Percentiles rank a stretch among this genome's conserved stretches.
These are phyloP conservation scores for Crithidia expoeki DNA, from an alignment of 208 protist genomes.

Conservation along the genomic window DNA sequence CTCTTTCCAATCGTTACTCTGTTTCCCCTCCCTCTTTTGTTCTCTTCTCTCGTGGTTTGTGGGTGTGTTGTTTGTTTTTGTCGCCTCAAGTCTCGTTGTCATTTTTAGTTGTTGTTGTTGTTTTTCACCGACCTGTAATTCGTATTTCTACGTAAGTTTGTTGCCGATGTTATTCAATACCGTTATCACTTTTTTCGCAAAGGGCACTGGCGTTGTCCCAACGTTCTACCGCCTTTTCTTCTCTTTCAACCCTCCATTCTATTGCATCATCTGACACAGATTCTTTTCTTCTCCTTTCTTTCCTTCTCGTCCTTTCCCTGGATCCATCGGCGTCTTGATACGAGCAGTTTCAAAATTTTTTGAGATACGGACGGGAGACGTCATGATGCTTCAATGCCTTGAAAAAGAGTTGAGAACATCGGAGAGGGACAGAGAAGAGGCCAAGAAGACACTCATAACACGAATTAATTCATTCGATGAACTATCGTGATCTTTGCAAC, in stretches of 20 bases:
- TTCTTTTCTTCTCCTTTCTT: constrained; percentile 14
- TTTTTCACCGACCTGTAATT: neutral
- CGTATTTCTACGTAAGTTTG: neutral
- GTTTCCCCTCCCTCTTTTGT: constrained; percentile 1
- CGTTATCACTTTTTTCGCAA: neutral
- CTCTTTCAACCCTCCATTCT: neutral
- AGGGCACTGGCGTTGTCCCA: neutral
- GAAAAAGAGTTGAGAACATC: constrained; percentile 4
- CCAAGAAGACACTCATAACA: neutral
- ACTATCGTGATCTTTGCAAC: neutral
- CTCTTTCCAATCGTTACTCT: neutral
- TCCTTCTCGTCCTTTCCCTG: constrained; percentile 12
- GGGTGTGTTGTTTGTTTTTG: neutral
- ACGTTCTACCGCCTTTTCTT: neutral
- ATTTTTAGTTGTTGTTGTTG: constrained; percentile 2
- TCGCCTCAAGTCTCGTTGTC: neutral
- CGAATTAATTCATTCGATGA: neutral
- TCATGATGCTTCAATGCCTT: neutral
- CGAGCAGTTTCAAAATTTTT: neutral
- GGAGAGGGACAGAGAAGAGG: neutral
- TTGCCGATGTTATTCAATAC: neutral
- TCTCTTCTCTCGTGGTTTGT: constrained; percentile 13
- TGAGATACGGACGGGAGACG: neutral
- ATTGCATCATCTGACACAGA: neutral
- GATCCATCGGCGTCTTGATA: neutral